These are phyloP conservation scores for Microbotryum saponariae DNA, from an alignment of 1,284 basidiomycete species.

Conservation along the genomic window DNA sequence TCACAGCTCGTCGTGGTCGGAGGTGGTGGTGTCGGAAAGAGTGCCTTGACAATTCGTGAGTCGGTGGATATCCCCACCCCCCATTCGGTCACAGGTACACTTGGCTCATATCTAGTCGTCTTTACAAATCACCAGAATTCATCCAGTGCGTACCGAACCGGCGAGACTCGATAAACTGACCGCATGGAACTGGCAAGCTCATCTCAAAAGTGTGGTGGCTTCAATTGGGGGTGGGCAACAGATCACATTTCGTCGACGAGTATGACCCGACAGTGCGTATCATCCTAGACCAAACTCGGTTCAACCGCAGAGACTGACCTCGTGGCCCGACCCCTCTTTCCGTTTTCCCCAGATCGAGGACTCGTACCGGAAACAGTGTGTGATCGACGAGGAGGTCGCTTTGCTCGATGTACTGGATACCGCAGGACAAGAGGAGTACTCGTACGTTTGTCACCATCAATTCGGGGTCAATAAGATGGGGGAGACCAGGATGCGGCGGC, in stretches of 20 bases:
- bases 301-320: background rate
- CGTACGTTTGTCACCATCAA: conserved; percentile 52
- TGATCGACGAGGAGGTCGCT: conserved; percentile 96
- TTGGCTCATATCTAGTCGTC: background rate
- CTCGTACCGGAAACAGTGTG: conserved; percentile 90
- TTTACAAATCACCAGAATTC: background rate
- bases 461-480: background rate
- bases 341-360: conserved; percentile 44
- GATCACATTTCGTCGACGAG: conserved; percentile 90
- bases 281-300: background rate
- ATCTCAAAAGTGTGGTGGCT: no score
- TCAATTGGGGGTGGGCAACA: conserved; percentile 79
- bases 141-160: no score
- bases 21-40: conserved; percentile 69
- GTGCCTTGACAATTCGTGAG: conserved; percentile 66
- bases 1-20: conserved; percentile 97
- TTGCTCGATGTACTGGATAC: conserved; percentile 96
- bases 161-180: no score
- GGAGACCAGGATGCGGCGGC: no score
- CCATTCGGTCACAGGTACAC: background rate
- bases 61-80: conserved; percentile 38
- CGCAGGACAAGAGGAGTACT: conserved; percentile 96
- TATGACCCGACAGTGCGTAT: conserved; percentile 71
- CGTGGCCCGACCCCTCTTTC: background rate
- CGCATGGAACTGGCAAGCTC: no score